These are phyloP conservation scores for Vigna nakashimae DNA, from an alignment of 306 rosid species.

Conservation along the genomic window DNA sequence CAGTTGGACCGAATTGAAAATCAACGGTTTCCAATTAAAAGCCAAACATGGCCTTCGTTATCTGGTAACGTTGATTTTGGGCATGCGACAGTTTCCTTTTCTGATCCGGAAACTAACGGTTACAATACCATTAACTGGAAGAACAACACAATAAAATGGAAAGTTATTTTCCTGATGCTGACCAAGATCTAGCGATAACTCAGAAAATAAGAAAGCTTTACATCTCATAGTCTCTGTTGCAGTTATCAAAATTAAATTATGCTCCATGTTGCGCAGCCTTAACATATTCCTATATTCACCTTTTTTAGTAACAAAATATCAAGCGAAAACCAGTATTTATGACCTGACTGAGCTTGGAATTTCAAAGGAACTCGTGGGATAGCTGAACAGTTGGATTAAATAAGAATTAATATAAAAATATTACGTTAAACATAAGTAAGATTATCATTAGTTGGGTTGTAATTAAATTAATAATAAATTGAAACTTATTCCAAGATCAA, in stretches of 20 bases:
- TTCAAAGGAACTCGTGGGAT: too few relatives aligned
- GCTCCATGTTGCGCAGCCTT: background rate
- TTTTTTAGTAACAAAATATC: background rate
- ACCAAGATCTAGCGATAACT: background rate
- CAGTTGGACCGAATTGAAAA: background rate
- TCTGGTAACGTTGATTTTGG: slow-evolving; percentile 6
- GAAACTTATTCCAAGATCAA: too few relatives aligned
- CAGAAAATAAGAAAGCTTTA: background rate
- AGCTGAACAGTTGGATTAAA: too few relatives aligned
- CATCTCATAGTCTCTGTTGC: background rate
- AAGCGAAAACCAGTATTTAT: too few relatives aligned
- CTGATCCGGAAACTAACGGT: too few relatives aligned
- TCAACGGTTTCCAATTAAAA: background rate
- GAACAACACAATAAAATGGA: background rate
- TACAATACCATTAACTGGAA: background rate
- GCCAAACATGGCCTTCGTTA: background rate
- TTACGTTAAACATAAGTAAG: too few relatives aligned
- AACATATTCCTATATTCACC: background rate
- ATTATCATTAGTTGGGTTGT: too few relatives aligned
- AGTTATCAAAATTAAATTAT: background rate
- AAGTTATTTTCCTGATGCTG: background rate
- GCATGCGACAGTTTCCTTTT: background rate
- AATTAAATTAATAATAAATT: too few relatives aligned
- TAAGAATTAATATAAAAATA: too few relatives aligned
- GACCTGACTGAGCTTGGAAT: too few relatives aligned